A percentile compares a stretch with the other conserved stretches of the same genome.
Evolutionary conservation across 768 basidiomycete genomes (phyloP).

Genomic region (Leucocoprinus birnbaumii): DNA sequence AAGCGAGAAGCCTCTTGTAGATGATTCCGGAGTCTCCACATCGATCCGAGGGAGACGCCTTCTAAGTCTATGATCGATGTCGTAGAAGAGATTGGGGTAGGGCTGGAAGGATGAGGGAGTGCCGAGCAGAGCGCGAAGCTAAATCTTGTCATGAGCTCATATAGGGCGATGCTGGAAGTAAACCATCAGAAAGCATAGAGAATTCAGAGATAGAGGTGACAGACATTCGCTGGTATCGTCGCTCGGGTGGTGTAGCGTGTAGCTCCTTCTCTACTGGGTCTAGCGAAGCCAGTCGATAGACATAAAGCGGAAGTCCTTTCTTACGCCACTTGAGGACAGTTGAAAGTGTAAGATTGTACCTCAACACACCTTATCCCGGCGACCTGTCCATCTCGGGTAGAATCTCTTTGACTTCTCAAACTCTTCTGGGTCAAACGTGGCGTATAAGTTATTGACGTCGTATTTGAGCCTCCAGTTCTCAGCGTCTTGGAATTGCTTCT

Average conservation of each 20-base stretch:
- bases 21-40: conserved; percentile 71
- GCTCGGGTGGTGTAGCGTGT: conserved; percentile 45
- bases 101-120: conserved; percentile 48
- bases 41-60: conserved; percentile 52
- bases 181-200: neutral
- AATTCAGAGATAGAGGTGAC: conserved; percentile 18
- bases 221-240: conserved; percentile 71
- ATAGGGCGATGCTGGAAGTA: conserved; percentile 50
- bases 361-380: conserved; percentile 62
- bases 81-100: conserved; percentile 57
- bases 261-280: conserved; percentile 58
- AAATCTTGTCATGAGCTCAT: conserved; percentile 67
- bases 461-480: conserved; percentile 68
- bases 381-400: conserved; percentile 82
- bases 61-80: conserved; percentile 75
- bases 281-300: conserved; percentile 71
- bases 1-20: conserved; percentile 73
- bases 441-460: conserved; percentile 61
- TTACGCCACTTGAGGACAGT: conserved; percentile 19
- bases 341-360: neutral
- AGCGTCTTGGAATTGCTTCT: conserved; percentile 66
- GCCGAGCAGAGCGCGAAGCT: conserved; percentile 59
- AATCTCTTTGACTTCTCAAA: conserved; percentile 57
- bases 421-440: conserved; percentile 54
- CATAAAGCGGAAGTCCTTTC: conserved; percentile 71